Conservation (phyloP, 108 stramenopile genomes). For the Epithemia pelagica region DNA sequence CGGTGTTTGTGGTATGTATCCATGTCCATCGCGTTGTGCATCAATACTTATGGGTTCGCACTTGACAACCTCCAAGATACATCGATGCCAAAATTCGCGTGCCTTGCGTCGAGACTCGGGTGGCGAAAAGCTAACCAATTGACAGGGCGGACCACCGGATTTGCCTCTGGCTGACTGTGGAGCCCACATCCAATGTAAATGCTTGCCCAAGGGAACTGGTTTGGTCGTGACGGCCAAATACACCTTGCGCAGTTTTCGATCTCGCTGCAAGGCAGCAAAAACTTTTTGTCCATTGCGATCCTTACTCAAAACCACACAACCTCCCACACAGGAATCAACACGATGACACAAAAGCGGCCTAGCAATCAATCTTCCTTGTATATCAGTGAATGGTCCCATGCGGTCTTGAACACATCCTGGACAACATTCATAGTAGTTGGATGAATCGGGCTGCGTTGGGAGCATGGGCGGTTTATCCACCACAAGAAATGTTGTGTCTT, state of each 20-base stretch:
- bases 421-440: constrained; percentile 80
- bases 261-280: constrained; percentile 65
- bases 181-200: constrained; percentile 88
- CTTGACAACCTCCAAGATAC: constrained; percentile 76
- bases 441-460: constrained; percentile 84
- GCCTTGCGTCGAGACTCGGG: constrained; percentile 70
- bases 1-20: constrained; percentile 41
- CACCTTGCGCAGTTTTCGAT: constrained; percentile 79
- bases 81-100: constrained; percentile 74
- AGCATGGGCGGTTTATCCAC: constrained; percentile 90
- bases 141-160: constrained; percentile 77
- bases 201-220: constrained; percentile 82
- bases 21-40: constrained; percentile 22
- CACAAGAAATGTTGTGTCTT: constrained; percentile 84
- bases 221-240: constrained; percentile 73
- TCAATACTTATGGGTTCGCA: constrained; percentile 66
- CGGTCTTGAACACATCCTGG: constrained; percentile 71
- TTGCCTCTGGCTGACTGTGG: constrained; percentile 53
- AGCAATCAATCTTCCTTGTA: constrained; percentile 42
- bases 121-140: constrained; percentile 63
- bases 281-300: constrained; percentile 80
- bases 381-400: constrained; percentile 73
- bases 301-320: constrained; percentile 83
- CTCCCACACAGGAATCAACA: constrained; percentile 80
- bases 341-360: constrained; percentile 80